Base-by-base conservation (phyloP, 345 rosid genomes). In the Populus deltoides region DNA sequence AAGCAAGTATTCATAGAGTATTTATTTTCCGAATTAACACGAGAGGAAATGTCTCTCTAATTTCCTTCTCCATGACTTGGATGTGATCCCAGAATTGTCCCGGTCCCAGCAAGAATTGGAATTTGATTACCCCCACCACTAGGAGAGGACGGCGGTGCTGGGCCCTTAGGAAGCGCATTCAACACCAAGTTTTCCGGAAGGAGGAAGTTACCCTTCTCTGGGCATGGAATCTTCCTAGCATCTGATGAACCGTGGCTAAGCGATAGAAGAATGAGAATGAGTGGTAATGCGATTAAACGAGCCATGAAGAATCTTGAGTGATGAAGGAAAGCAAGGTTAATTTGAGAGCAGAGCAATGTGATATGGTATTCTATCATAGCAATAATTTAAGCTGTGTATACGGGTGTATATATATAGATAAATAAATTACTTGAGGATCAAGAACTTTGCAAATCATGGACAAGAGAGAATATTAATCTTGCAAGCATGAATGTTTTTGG, bases 61-160 rank as follows among this genome's bases (percentile, higher is more conserved):
- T 71, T 24, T 20, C 73, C 73, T 2, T 3, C 16, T 67, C 61
- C 68, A 41, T 69, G 73, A 24, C 73, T 73, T 29, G 73, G 77
- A 73, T 22, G 13, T 13, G 68, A 31, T 5, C 0, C 7, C 73
- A 39, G 8, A 55, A 18, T 1, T 39, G 61, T 36, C 13, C 73
- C 49, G 8, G 9, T 15, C 59, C 6, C 22, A 3, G 49, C 43
- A 57, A 8, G 33, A 4, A 33, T 1, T 1, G 63, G 57, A 17
- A 29, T 22, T 31, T 13, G 27, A 70, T 77, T 10, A 22, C 36
- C 59, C 43, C 49, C 61, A 0, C 33, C 47, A 63, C 61, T 63
- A 17, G 27, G 70, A 29, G 70, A 5, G 0, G 45, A 17, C 24
- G 77, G 15, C 9, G 69, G 17, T 15, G 53, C 25, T 22, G 71